Evolutionary conservation across 306 rosid genomes (phyloP).

Genomic region (Acacia melanoxylon): DNA sequence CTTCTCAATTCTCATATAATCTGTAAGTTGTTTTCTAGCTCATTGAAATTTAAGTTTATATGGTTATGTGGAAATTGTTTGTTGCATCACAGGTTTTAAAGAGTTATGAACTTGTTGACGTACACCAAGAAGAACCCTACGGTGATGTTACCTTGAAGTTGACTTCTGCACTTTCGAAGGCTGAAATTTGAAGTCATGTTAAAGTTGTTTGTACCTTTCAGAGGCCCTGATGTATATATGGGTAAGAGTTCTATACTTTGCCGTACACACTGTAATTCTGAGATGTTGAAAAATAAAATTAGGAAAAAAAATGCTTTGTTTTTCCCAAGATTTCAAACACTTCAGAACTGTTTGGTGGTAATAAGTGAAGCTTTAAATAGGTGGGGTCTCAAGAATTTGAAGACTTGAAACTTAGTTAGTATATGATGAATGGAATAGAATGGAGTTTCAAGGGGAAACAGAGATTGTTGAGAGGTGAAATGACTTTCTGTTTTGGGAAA

Average conservation of each 20-base stretch:
- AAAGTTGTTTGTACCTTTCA: neutral
- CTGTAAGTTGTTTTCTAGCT: neutral
- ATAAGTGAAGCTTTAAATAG: neutral
- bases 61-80: constrained; percentile 28
- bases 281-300: neutral
- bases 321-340: neutral
- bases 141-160: constrained; percentile 68
- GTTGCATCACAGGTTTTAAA: constrained; percentile 63
- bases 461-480: too few species aligned
- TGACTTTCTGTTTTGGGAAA: too few species aligned
- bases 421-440: too few species aligned
- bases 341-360: neutral
- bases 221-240: constrained; percentile 31
- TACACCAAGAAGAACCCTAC: constrained; percentile 71
- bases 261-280: neutral
- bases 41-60: neutral
- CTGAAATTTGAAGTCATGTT: constrained; percentile 45
- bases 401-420: neutral
- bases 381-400: neutral
- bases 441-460: neutral
- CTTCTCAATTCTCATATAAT: neutral
- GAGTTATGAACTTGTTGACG: constrained; percentile 58
- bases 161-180: constrained; percentile 51
- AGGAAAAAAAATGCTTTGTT: neutral
- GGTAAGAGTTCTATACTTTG: constrained; percentile 35